Percentiles rank a stretch among this genome's conserved stretches.
Conservation (phyloP, 805 yeast species). For the Teunomyces funiuensis region DNA sequence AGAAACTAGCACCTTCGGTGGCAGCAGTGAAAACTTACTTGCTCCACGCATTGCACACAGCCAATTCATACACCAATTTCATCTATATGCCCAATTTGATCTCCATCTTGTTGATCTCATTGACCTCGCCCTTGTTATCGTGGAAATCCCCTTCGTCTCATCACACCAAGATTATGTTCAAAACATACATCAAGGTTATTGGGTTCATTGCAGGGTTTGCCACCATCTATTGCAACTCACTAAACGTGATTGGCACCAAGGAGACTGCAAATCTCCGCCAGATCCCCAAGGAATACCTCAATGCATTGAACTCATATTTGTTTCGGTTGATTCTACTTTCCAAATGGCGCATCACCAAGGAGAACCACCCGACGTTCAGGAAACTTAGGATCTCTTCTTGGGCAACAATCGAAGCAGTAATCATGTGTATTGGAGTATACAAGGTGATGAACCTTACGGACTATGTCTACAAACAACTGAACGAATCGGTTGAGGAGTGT, state of each 20-base stretch:
- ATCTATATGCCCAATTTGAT: conserved; percentile 37
- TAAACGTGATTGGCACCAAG: conserved; percentile 11
- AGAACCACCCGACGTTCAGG: conserved; percentile 36
- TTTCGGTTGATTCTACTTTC: conserved; percentile 35
- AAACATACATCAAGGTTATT: conserved; percentile 33
- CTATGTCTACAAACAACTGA: conserved; percentile 21
- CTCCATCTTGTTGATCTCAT: conserved; percentile 32
- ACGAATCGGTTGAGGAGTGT: conserved; percentile 9
- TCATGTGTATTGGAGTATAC: conserved; percentile 37
- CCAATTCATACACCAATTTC: conserved; percentile 34
- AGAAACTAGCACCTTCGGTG: conserved; percentile 9
- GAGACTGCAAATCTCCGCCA: background rate
- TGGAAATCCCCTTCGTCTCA: conserved; percentile 10
- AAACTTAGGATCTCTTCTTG: conserved; percentile 26
- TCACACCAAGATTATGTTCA: conserved; percentile 28
- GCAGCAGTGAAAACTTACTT: conserved; percentile 17
- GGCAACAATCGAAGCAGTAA: conserved; percentile 31
- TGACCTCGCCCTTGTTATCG: conserved; percentile 32
- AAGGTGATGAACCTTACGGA: conserved; percentile 40
- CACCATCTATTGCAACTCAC: conserved; percentile 24
- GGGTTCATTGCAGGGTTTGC: conserved; percentile 36
- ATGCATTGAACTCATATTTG: conserved; percentile 32
- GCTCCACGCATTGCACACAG: conserved; percentile 20
- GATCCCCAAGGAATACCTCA: conserved; percentile 25
- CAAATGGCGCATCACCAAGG: conserved; percentile 43